These are phyloP conservation scores for Penicillium atrosanguineum DNA, from an alignment of 495 filamentous ascomycete species.

Conservation along the genomic window DNA sequence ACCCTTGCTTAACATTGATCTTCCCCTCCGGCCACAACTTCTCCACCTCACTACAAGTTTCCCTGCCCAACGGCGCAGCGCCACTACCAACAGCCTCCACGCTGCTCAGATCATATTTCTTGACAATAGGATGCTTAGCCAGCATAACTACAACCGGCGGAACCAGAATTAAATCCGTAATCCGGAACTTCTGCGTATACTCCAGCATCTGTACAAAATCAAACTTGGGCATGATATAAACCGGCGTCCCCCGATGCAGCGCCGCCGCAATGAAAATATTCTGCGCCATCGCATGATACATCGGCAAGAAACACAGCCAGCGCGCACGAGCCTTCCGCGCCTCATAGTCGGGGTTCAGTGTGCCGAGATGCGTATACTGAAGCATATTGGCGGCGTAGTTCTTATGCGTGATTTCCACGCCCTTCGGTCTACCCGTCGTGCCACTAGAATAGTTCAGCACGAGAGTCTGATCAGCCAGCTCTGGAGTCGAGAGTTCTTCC, in stretches of 20 bases:
- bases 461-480: conserved; percentile 41
- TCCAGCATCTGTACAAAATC: conserved; percentile 69
- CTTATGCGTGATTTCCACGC: conserved; percentile 73
- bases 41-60: conserved; percentile 58
- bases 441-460: conserved; percentile 73
- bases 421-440: conserved; percentile 82
- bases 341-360: conserved; percentile 48
- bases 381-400: conserved; percentile 71
- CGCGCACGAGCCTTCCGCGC: conserved; percentile 28
- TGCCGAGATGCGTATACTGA: conserved; percentile 48
- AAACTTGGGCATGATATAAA: conserved; percentile 74
- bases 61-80: conserved; percentile 62
- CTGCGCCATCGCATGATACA: conserved; percentile 68
- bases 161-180: conserved; percentile 59
- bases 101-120: conserved; percentile 66
- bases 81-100: conserved; percentile 58
- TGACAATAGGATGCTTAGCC: conserved; percentile 64
- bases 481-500: conserved; percentile 36
- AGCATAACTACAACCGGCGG: conserved; percentile 73
- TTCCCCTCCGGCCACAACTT: conserved; percentile 54
- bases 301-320: conserved; percentile 64
- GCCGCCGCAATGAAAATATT: conserved; percentile 46
- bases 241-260: conserved; percentile 40
- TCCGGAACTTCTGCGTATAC: conserved; percentile 63
- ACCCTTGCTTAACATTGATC: conserved; percentile 70